A percentile compares a stretch with the other conserved stretches of the same genome.
Conservation (phyloP, 2,329 filamentous ascomycete species). For the Grosmannia penicillata region DNA sequence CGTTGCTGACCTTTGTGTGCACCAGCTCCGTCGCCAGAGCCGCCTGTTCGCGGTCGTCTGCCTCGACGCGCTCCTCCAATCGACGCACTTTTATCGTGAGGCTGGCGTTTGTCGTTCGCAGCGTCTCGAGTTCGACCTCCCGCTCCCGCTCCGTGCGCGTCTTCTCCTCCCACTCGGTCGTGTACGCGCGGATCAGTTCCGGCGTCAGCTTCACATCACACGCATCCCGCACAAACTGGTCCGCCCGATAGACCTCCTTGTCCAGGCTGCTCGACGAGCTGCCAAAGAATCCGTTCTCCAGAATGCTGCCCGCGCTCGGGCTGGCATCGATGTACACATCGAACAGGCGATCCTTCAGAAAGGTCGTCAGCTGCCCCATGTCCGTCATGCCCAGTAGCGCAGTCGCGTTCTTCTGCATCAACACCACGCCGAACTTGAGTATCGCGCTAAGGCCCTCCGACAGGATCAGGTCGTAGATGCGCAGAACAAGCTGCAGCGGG, state of each 20-base stretch:
- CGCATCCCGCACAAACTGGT: constrained; percentile 84
- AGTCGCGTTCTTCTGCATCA: constrained; percentile 88
- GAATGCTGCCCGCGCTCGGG: constrained; percentile 79
- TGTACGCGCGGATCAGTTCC: constrained; percentile 68
- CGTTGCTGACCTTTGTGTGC: constrained; percentile 83
- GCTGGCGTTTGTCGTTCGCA: constrained; percentile 51
- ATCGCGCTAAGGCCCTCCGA: constrained; percentile 89
- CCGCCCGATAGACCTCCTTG: constrained; percentile 90
- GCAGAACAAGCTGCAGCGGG: constrained; percentile 84
- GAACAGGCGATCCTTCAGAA: constrained; percentile 86
- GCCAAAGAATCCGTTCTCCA: constrained; percentile 96
- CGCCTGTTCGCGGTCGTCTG: constrained; percentile 81
- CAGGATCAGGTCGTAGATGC: constrained; percentile 90
- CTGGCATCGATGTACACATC: constrained; percentile 94
- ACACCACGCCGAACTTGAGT: constrained; percentile 80
- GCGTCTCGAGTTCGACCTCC: constrained; percentile 62
- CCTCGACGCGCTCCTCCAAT: constrained; percentile 77
- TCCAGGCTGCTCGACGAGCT: constrained; percentile 78
- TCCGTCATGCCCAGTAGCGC: constrained; percentile 72
- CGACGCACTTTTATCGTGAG: constrained; percentile 65
- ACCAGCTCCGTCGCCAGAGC: constrained; percentile 84
- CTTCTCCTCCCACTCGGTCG: constrained; percentile 83
- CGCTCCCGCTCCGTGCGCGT: constrained; percentile 67
- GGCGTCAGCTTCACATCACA: constrained; percentile 76
- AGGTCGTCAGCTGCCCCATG: constrained; percentile 77